These are phyloP conservation scores for Diaporthe longicolla DNA, from an alignment of 2,329 filamentous ascomycete genomes.

Conservation along the genomic window DNA sequence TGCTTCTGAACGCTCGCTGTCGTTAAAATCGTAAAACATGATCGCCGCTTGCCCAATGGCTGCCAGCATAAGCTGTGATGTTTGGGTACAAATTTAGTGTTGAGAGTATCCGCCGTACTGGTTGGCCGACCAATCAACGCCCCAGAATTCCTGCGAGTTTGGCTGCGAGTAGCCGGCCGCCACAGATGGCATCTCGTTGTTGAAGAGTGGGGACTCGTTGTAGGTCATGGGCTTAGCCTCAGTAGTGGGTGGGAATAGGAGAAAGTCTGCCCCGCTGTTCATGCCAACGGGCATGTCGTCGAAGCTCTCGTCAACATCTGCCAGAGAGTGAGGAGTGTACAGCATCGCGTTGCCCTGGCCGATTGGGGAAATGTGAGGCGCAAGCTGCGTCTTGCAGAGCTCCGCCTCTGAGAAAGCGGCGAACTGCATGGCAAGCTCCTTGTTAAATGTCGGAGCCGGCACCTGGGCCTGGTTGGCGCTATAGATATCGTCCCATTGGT, in stretches of 20 bases:
- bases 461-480: slow-evolving; percentile 56
- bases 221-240: slow-evolving; percentile 58
- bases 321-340: slow-evolving; percentile 74
- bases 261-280: slow-evolving; percentile 71
- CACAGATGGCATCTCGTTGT: slow-evolving; percentile 63
- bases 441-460: slow-evolving; percentile 64
- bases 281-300: slow-evolving; percentile 64
- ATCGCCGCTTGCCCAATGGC: background rate
- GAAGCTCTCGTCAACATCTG: slow-evolving; percentile 76
- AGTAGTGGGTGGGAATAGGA: slow-evolving; percentile 66
- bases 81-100: slow-evolving; percentile 44
- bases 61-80: background rate
- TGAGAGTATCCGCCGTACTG: slow-evolving; percentile 50
- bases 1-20: slow-evolving; percentile 11
- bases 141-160: slow-evolving; percentile 66
- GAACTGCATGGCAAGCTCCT: slow-evolving; percentile 60
- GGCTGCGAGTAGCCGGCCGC: slow-evolving; percentile 66
- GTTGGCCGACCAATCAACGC: slow-evolving; percentile 59
- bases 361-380: slow-evolving; percentile 75
- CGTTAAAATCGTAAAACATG: slow-evolving; percentile 41
- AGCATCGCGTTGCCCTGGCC: slow-evolving; percentile 79
- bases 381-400: slow-evolving; percentile 56
- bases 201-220: slow-evolving; percentile 60
- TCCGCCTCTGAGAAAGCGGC: slow-evolving; percentile 56
- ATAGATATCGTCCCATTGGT: slow-evolving; percentile 76